A percentile compares a stretch with the other conserved stretches of the same genome.
Conservation (phyloP, 83 land plant genomes). For the Thuja plicata region DNA sequence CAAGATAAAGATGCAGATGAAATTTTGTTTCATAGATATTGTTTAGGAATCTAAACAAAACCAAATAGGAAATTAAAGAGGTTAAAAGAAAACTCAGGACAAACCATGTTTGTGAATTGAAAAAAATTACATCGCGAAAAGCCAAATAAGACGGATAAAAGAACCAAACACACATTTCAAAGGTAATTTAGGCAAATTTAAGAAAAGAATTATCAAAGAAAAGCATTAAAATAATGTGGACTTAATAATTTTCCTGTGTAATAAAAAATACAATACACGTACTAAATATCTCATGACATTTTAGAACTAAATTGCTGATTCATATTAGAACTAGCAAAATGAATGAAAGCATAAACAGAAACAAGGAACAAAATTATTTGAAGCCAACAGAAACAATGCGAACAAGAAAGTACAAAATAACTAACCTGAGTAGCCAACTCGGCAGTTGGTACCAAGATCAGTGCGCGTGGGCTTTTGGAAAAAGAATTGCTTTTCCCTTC, state of each 20-base stretch:
- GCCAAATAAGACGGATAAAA: neutral
- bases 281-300: neutral
- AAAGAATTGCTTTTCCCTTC: slow-evolving; percentile 61
- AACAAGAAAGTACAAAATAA: neutral
- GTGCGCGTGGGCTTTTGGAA: slow-evolving; percentile 66
- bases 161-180: neutral
- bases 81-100: neutral
- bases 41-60: neutral
- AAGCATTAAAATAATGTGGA: neutral
- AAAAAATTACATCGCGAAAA: neutral
- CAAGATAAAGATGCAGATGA: neutral
- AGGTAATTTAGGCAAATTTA: neutral
- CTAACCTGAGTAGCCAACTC: slow-evolving; percentile 96
- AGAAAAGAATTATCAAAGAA: neutral
- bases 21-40: neutral
- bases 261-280: neutral
- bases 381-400: neutral
- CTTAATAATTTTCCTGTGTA: neutral
- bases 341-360: neutral
- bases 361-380: neutral
- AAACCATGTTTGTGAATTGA: neutral
- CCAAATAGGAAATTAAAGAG: neutral
- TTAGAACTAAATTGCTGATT: neutral
- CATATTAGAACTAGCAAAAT: neutral
- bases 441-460: slow-evolving; percentile 88